Base-by-base conservation (phyloP, 108 stramenopile genomes). In the Seminavis robusta region DNA sequence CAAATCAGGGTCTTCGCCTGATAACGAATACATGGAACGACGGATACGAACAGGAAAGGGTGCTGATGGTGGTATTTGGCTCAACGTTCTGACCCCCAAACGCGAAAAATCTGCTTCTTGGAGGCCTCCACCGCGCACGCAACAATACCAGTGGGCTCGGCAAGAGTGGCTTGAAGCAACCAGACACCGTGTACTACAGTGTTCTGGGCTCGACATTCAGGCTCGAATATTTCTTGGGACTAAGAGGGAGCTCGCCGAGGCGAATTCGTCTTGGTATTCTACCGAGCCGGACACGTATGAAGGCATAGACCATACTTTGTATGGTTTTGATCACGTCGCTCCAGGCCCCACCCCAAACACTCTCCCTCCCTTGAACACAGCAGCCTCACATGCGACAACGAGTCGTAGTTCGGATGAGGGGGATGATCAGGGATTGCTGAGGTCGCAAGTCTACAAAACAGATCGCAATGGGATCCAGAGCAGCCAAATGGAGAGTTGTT, bases 41-140 rank as follows among this genome's bases (percentile, higher is more conserved):
- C 67, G 83, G 44, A 81, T 90, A 40, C 76, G 84, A 33, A 90
- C 88, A 4, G 88, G 88, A 28, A 71, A 77, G 54, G 88, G 88
- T 20, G 74, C 79, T 24, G 79, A 78, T 27, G 88, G 79, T 20
- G 88, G 88, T 4, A 52, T 90, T 13, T n/a, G 54, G 37, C 33
- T 49, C 11, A 27, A 49, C 29, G 28, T 32, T 21, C 26, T 32
- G 5, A 31, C 25, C 7, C 11, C 26, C 19, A 11, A 47, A 5
- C 27, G 44, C 1, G 27, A 27, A 0, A 20, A n/a, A 34, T 45
- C 52, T 27, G 25, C 26, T 50, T 13, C 34, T n/a, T 24, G 44
- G 42, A 5, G 28, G 15, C 24, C 34, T 17, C n/a, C 61, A 42
- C 28, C 52, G 33, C 11, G 9, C 36, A 21, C 36, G 31, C 20